These are phyloP conservation scores for Lipomyces kockii DNA, from an alignment of 805 yeast genomes.

Conservation along the genomic window DNA sequence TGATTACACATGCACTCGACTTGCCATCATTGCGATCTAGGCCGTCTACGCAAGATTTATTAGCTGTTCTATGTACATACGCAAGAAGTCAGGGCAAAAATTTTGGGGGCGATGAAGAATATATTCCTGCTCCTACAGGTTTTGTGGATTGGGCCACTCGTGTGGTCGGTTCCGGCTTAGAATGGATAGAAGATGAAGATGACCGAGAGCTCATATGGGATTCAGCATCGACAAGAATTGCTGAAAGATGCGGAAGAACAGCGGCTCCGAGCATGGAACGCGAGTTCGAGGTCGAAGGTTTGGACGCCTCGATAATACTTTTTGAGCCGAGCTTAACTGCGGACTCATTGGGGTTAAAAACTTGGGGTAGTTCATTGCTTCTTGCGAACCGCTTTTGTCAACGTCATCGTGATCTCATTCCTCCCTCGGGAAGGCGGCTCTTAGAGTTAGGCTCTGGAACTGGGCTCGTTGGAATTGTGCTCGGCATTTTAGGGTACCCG, in stretches of 20 bases:
- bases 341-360: conserved; percentile 87
- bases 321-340: conserved; percentile 85
- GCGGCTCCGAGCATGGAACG: conserved; percentile 77
- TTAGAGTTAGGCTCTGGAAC: conserved; percentile 94
- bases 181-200: conserved; percentile 30
- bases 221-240: conserved; percentile 65
- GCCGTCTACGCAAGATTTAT: conserved; percentile 21
- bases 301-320: conserved; percentile 44
- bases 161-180: conserved; percentile 23
- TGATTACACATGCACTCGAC: conserved; percentile 24
- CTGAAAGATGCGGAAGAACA: conserved; percentile 83
- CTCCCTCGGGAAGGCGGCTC: conserved; percentile 38
- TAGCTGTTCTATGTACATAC: background rate
- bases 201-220: conserved; percentile 52
- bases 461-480: conserved; percentile 81
- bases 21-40: conserved; percentile 17
- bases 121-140: conserved; percentile 16
- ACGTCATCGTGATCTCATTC: conserved; percentile 32
- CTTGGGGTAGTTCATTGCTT: conserved; percentile 92
- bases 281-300: conserved; percentile 54
- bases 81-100: conserved; percentile 10
- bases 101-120: conserved; percentile 4
- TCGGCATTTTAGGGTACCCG: conserved; percentile 57
- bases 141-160: conserved; percentile 29
- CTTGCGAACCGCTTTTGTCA: conserved; percentile 59